Base-by-base conservation (phyloP, 2,329 filamentous ascomycete species). In the Coniochaeta sp. region DNA sequence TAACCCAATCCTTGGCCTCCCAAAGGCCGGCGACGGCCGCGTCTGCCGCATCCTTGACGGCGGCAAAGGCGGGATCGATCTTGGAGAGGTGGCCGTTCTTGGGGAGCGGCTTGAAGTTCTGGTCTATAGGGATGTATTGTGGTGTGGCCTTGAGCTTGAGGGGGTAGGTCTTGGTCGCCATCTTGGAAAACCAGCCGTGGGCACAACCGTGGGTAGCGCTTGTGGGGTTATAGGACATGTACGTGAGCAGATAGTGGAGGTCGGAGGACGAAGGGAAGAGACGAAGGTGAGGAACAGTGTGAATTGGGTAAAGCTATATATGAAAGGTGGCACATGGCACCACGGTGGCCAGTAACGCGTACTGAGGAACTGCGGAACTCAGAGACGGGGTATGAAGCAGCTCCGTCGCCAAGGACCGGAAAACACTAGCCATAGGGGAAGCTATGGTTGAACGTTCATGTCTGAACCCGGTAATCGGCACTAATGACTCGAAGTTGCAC, bases 31-130 rank as follows among this genome's bases (percentile, higher is more conserved):
- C 66, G 17, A 71, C 63, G 28, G 61, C 62, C 19, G 65, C 66
- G 14, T 68, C 67, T 44, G 70, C 65, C 9, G 62, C 65, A 3
- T 60, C 57, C 54, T 73, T 71, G 24, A 67, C 58, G 7, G 62
- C 64, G 14, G 67, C 63, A 59, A 73, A 73, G 3, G 68, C 65
- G 2, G 72, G 69, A 34, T 72, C 72, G 26, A 70, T 67, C 60
- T 67, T 61, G 40, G 71, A 69, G 52, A 71, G 68, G 60, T 74
- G 72, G 57, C 72, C 71, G 58, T 75, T 65, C 59, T 70, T 73
- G 34, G 70, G 71, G 6, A 71, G 63, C 1, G 73, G 73, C 57
- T 69, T 69, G 70, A 70, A 73, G 63, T 65, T 58, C 16, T 68
- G 62, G 55, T 71, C 67, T 52, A 70, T 16, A 19, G 60, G 56